Evolutionary conservation across 176 grass and related monocot species (phyloP), one percentile per base, ranked within the genome.

Genomic region (Cenchrus fungigraminus): DNA sequence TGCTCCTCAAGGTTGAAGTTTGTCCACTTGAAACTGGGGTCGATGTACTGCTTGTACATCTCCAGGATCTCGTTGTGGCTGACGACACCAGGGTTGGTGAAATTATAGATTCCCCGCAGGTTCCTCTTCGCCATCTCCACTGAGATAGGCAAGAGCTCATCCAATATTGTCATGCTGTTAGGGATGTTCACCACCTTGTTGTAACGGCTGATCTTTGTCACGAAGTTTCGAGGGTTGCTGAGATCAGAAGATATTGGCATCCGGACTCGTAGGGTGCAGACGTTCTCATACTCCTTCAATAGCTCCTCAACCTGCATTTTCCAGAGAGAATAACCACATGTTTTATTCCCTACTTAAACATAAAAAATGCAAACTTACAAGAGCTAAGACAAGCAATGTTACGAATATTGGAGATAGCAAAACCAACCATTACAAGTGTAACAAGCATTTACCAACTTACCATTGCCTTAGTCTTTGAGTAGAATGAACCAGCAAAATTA

Each of bases 201-300:
- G 28, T 93, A 96, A 32, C 84, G 86, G 52, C 89, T 77, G 20
- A 96, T 96, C 82, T 96, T 96, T 86, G 94, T 93, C 86, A 96
- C 91, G 57, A 96, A 96, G 74, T 96, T 96, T 17, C 94, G 78
- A 1, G 94, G 91, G 70, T 96, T 96, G 77, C 28, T 87, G 29
- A 96, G 94, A 63, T 91, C 94, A 80, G 91, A 93, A 20, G 94
- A 89, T 81, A 91, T 91, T 11, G 94, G 94, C 94, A 96, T 93
- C 56, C 87, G 73, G 20, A 91, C 89, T 65, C 94, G 80, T 20
- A 96, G 89, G 15, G 89, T 93, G 78, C 94, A 96, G 16, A 96
- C 94, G 44, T 96, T 96, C 22, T 93, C 89, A 4, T 93, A 96
- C 68, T 93, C 89, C 63, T 89, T 91, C 73, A 93, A 68, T 43